These are phyloP conservation scores for Vitis hybrid DNA, from an alignment of 177 flowering plant species.

Conservation along the genomic window DNA sequence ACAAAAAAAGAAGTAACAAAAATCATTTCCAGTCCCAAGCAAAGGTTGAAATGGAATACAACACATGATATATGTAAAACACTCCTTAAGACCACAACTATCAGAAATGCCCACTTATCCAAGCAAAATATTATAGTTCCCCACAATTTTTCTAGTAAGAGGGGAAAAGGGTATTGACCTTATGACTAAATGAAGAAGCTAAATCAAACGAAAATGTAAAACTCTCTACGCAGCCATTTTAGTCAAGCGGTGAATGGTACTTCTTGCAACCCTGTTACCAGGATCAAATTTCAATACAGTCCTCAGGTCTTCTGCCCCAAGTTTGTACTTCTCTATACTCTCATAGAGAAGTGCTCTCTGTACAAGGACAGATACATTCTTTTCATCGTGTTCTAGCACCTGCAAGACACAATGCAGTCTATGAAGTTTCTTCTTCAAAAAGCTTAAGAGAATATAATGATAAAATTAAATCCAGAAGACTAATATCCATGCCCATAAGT, in stretches of 20 bases:
- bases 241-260: constrained; percentile 82
- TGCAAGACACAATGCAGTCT: constrained; percentile 29
- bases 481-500: not conserved
- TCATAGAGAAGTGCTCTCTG: constrained; percentile 97
- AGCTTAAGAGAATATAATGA: not conserved
- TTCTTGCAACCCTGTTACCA: constrained; percentile 81
- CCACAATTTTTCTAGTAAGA: constrained; percentile 8
- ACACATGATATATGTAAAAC: constrained; percentile 18
- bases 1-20: not conserved
- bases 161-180: constrained; percentile 18
- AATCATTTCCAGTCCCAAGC: constrained; percentile 13
- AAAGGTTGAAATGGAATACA: constrained; percentile 1
- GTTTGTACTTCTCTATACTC: constrained; percentile 93
- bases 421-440: not conserved
- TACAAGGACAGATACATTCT: constrained; percentile 70
- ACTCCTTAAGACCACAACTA: not conserved
- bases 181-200: constrained; percentile 16
- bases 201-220: constrained; percentile 8
- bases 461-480: not conserved
- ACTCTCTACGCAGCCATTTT: constrained; percentile 64
- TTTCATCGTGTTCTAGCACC: constrained; percentile 69
- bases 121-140: constrained; percentile 16
- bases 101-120: not conserved
- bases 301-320: constrained; percentile 96
- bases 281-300: constrained; percentile 94